Conservation (phyloP, 495 filamentous ascomycete genomes). For the Penicillium longicatenatum region DNA sequence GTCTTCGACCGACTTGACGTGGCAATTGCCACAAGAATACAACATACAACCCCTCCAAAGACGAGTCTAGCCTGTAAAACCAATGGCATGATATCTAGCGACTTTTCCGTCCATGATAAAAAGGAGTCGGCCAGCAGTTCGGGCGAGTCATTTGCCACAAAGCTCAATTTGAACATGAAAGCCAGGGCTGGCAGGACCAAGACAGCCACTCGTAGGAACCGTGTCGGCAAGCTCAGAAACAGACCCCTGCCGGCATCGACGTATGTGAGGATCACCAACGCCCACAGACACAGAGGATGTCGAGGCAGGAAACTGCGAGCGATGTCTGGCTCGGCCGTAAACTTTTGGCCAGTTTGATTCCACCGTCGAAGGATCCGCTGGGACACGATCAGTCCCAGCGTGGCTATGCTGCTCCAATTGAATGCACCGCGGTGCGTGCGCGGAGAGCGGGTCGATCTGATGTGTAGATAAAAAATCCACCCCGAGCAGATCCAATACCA, state of each 20-base stretch:
- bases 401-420: constrained; percentile 15
- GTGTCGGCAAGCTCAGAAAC: constrained; percentile 30
- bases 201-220: constrained; percentile 23
- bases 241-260: constrained; percentile 44
- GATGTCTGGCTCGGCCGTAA: constrained; percentile 84
- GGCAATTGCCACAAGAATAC: constrained; percentile 35
- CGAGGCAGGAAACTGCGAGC: constrained; percentile 64
- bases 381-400: constrained; percentile 33
- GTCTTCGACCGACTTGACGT: background rate
- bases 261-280: constrained; percentile 71
- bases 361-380: constrained; percentile 72
- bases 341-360: constrained; percentile 98
- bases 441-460: constrained; percentile 44
- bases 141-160: constrained; percentile 80
- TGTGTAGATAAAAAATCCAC: constrained; percentile 69
- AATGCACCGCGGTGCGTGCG: background rate
- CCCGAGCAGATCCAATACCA: constrained; percentile 90
- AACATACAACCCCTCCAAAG: constrained; percentile 50
- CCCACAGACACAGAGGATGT: constrained; percentile 70
- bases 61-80: constrained; percentile 44
- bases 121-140: constrained; percentile 68
- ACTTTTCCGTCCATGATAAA: constrained; percentile 46
- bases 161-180: constrained; percentile 81
- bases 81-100: constrained; percentile 52
- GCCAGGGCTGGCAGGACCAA: constrained; percentile 49